These are phyloP conservation scores for Pugionium cornutum DNA, from an alignment of 345 rosid species.

Conservation along the genomic window DNA sequence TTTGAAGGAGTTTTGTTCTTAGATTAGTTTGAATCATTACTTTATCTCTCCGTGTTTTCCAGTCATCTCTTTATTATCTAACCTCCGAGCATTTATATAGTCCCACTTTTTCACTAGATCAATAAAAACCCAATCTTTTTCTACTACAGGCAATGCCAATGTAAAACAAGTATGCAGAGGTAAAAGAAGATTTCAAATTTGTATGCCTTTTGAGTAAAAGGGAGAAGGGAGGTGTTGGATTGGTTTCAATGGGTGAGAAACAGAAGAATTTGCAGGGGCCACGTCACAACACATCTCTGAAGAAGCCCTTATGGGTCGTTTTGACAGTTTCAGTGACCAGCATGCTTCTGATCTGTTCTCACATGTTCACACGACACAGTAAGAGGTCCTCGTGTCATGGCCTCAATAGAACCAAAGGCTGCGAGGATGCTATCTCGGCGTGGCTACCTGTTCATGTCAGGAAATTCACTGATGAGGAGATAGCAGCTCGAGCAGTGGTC, in stretches of 20 bases:
- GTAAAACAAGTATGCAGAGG: constrained; percentile 8
- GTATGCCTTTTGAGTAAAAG: constrained; percentile 47
- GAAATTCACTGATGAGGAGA: constrained; percentile 75
- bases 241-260: constrained; percentile 60
- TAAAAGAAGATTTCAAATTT: constrained; percentile 24
- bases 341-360: constrained; percentile 74
- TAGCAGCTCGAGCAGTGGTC: constrained; percentile 67
- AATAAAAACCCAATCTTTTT: constrained; percentile 13
- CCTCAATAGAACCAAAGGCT: constrained; percentile 63
- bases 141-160: constrained; percentile 23
- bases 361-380: constrained; percentile 63
- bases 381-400: constrained; percentile 56
- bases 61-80: background rate
- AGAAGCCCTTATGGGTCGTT: constrained; percentile 86
- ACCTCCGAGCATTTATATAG: background rate
- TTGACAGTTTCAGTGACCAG: constrained; percentile 72
- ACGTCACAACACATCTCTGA: constrained; percentile 68
- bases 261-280: constrained; percentile 54
- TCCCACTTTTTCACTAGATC: constrained; percentile 7
- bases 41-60: constrained; percentile 19
- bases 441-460: constrained; percentile 96
- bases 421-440: constrained; percentile 55
- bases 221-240: constrained; percentile 45
- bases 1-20: constrained; percentile 8
- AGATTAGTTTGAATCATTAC: constrained; percentile 15